Evolutionary conservation across 768 basidiomycete species (phyloP).

Genomic region (Leccinum longicurvipes): DNA sequence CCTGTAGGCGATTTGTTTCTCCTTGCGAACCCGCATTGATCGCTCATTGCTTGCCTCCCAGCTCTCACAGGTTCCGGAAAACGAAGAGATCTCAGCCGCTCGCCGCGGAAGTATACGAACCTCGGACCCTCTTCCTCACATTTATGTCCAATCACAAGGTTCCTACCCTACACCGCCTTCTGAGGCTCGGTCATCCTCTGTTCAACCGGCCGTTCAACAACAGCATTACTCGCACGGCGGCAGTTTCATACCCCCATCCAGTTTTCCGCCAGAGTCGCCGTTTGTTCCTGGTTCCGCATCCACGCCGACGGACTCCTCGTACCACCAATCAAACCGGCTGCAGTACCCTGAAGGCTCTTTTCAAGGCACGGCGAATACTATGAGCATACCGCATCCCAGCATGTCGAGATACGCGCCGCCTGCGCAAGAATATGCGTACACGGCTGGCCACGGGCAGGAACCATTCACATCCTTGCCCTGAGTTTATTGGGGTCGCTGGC

Average conservation of each 20-base stretch:
- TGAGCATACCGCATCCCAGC: slow-evolving; percentile 13
- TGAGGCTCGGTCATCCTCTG: slow-evolving; percentile 11
- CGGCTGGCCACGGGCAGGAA: slow-evolving; percentile 23
- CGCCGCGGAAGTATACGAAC: slow-evolving; percentile 29
- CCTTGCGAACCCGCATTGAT: neutral
- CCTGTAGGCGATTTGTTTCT: slow-evolving; percentile 16
- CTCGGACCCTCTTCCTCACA: slow-evolving; percentile 19
- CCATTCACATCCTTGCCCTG: slow-evolving; percentile 19
- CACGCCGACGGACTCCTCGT: slow-evolving; percentile 10
- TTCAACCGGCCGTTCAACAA: slow-evolving; percentile 15
- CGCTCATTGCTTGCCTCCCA: slow-evolving; percentile 1
- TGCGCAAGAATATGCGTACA: slow-evolving; percentile 19
- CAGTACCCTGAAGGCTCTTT: slow-evolving; percentile 21
- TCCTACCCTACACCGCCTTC: slow-evolving; percentile 19
- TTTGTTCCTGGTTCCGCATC: slow-evolving; percentile 17
- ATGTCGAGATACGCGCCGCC: slow-evolving; percentile 20
- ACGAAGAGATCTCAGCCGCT: slow-evolving; percentile 16
- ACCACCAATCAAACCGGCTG: slow-evolving; percentile 10
- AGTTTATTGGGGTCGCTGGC: slow-evolving; percentile 2
- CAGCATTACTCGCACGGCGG: slow-evolving; percentile 16
- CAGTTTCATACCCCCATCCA: slow-evolving; percentile 11
- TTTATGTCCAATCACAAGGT: slow-evolving; percentile 20
- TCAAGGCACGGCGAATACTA: slow-evolving; percentile 7
- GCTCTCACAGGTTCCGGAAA: slow-evolving; percentile 24
- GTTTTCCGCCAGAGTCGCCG: slow-evolving; percentile 16